Conservation (phyloP, 345 rosid genomes). For the Eucalyptus marginata region DNA sequence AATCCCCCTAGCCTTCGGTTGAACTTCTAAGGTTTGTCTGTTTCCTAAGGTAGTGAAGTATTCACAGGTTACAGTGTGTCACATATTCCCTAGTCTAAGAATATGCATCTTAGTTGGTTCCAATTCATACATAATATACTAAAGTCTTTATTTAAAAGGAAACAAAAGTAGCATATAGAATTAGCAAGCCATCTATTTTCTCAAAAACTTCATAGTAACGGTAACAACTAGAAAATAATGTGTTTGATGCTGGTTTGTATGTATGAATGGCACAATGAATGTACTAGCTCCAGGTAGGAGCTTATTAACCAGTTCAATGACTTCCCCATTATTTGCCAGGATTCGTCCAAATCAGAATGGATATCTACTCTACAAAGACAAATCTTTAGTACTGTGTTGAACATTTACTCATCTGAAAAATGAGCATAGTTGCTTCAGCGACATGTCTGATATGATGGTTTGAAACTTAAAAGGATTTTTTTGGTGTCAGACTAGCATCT, state of each 20-base stretch:
- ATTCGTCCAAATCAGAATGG: background rate
- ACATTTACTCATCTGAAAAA: background rate
- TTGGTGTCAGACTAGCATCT: background rate
- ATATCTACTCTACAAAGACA: background rate
- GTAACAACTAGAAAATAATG: background rate
- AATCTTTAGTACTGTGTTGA: background rate
- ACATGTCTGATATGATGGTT: background rate
- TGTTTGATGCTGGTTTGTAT: background rate
- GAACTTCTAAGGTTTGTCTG: constrained; percentile 63
- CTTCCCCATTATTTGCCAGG: background rate
- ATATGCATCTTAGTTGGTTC: background rate
- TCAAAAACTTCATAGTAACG: background rate
- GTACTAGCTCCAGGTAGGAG: background rate
- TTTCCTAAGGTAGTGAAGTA: constrained; percentile 30
- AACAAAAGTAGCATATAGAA: background rate
- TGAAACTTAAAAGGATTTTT: background rate
- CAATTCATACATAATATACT: background rate
- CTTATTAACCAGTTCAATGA: background rate
- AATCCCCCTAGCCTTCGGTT: constrained; percentile 67
- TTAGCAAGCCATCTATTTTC: background rate
- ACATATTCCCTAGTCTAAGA: background rate
- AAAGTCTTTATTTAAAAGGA: background rate
- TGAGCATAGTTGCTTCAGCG: background rate
- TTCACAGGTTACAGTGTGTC: background rate
- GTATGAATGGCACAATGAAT: background rate